Percentiles rank a stretch among this genome's conserved stretches.
These are phyloP conservation scores for Pseudocercospora crystallina DNA, from an alignment of 2,329 filamentous ascomycete species.

Conservation along the genomic window DNA sequence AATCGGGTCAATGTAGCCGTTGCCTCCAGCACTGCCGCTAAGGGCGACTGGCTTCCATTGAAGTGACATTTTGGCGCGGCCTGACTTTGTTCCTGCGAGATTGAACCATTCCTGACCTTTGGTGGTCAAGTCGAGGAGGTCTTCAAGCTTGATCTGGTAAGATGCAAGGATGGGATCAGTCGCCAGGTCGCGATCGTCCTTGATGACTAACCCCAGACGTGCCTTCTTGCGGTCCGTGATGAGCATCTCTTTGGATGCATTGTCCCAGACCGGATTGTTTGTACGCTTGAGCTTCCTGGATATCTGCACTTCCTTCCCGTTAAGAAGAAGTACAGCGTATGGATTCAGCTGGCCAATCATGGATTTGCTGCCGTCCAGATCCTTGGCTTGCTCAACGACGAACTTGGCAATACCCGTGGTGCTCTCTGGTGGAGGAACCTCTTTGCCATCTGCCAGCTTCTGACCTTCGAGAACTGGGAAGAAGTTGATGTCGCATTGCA, in stretches of 20 bases:
- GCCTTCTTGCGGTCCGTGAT: constrained; percentile 91
- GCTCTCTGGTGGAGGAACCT: constrained; percentile 78
- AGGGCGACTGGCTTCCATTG: constrained; percentile 96
- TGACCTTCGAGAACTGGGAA: constrained; percentile 83
- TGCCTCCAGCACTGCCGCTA: constrained; percentile 66
- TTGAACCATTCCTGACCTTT: constrained; percentile 98
- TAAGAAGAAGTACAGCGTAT: constrained; percentile 83
- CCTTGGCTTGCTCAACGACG: constrained; percentile 93
- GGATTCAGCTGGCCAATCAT: constrained; percentile 88
- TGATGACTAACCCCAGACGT: constrained; percentile 87
- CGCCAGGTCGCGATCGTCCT: constrained; percentile 86
- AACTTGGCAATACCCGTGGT: constrained; percentile 94
- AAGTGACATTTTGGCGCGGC: constrained; percentile 83
- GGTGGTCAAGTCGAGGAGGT: constrained; percentile 84
- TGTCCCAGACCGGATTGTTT: constrained; percentile 95
- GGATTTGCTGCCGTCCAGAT: constrained; percentile 89
- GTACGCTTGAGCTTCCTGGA: constrained; percentile 94
- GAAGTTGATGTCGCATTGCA: constrained; percentile 84
- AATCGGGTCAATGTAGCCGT: constrained; percentile 87
- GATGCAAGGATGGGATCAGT: constrained; percentile 82
- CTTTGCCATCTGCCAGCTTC: constrained; percentile 72
- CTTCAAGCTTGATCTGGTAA: constrained; percentile 93
- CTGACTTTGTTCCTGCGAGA: constrained; percentile 74
- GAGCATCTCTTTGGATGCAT: constrained; percentile 88
- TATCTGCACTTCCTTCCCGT: constrained; percentile 84